Evolutionary conservation across 352 stramenopile species (phyloP), one percentile per base, ranked within the genome.

Genomic region (Albugo laibachii): DNA sequence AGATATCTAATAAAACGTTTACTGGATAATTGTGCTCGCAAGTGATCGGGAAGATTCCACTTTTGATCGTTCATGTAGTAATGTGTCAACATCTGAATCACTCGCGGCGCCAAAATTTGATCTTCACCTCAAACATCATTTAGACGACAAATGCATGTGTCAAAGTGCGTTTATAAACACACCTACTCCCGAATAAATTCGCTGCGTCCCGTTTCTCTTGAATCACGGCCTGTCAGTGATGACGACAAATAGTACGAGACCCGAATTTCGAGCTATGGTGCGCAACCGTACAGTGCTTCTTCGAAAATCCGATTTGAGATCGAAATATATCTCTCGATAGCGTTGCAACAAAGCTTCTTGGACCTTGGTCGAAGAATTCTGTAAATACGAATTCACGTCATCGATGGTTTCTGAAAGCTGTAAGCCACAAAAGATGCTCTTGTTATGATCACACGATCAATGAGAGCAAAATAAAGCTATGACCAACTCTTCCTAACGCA

Each of bases 301-400:
- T 57, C 93, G 79, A 58, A 96, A 98, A 60, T 98, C 88, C 18
- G 79, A 91, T 35, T 85, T 92, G 35, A 94, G 94, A 64, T 98
- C 89, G 53, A 97, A 97, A 41, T 97, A 78, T 46, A 97, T 80
- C 62, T 97, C 91, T 20, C 89, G 79, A 61, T 98, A 98, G 38
- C 92, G 75, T 62, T 97, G 91, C 34, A 97, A 62, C 41, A 96
- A 62, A 3, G 80, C 80, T 47, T 92, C 79, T 50, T 92, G 79
- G 34, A 73, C 70, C 52, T 87, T 92, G 16, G 69, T 63, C 12
- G 65, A 67, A 45, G 76, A 84, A 36, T 61, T 66, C 48, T 75
- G 80, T 39, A 75, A 66, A 38, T 73, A 65, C n/a, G 65, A 45
- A 53, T 64, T 86, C 79, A 89, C 88, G 47, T 84, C 76, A 40